Evolutionary conservation across 2,329 filamentous ascomycete genomes (phyloP).

Genomic region (Cordyceps fumosorosea): DNA sequence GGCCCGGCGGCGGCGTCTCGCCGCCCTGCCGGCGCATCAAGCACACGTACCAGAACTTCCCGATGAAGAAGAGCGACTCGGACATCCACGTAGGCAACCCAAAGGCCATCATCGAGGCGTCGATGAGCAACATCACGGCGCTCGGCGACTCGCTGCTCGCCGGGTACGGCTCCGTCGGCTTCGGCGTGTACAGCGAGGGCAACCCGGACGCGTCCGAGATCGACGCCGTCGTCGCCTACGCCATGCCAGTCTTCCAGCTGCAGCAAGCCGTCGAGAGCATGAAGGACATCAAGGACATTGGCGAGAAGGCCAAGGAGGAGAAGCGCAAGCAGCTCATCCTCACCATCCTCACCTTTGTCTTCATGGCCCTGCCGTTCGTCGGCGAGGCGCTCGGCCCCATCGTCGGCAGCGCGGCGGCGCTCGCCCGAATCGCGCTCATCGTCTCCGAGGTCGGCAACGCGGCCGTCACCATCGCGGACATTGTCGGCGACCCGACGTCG

Average conservation of each 20-base stretch:
- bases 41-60: not conserved
- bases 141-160: too few species aligned
- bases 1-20: not conserved
- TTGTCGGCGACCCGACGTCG: not conserved
- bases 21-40: not conserved
- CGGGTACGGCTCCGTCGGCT: not conserved
- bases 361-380: constrained; percentile 44
- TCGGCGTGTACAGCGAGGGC: constrained; percentile 1
- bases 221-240: constrained; percentile 6
- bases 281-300: constrained; percentile 16
- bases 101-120: not conserved
- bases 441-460: constrained; percentile 1
- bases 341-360: constrained; percentile 34
- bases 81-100: not conserved
- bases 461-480: not conserved
- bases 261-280: constrained; percentile 21
- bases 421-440: not conserved
- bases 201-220: not conserved
- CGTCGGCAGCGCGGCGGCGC: not conserved
- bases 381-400: constrained; percentile 33
- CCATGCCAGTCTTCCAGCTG: not conserved
- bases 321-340: constrained; percentile 20
- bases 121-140: too few species aligned
- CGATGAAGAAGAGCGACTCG: too few species aligned
- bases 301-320: constrained; percentile 20